Conservation (phyloP, 805 yeast genomes). For the Maudiozyma saulgeensis region DNA sequence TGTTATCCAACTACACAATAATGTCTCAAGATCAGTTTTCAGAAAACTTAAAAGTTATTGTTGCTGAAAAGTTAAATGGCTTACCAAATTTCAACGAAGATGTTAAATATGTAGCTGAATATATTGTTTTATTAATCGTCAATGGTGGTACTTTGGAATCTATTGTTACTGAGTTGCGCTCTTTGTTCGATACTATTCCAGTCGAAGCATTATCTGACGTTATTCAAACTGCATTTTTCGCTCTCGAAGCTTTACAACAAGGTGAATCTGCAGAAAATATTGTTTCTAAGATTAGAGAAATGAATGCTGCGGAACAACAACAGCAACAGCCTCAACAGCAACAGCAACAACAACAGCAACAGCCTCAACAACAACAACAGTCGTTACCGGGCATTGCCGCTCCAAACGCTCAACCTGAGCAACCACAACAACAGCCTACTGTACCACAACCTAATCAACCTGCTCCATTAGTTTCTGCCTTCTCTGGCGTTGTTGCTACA, state of each 20-base stretch:
- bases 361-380: constrained; percentile 7
- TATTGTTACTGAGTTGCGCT: constrained; percentile 50
- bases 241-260: constrained; percentile 37
- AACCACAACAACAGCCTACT: constrained; percentile 6
- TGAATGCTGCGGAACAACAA: constrained; percentile 8
- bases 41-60: constrained; percentile 35
- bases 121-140: constrained; percentile 58
- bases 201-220: constrained; percentile 50
- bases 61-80: constrained; percentile 34
- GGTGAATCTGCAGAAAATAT: constrained; percentile 27
- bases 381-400: neutral
- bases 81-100: constrained; percentile 40
- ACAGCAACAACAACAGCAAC: constrained; percentile 7
- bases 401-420: neutral
- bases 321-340: constrained; percentile 9
- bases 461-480: constrained; percentile 22
- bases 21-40: constrained; percentile 26
- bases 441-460: constrained; percentile 6
- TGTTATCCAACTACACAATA: neutral
- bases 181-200: constrained; percentile 53
- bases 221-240: constrained; percentile 47
- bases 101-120: constrained; percentile 60
- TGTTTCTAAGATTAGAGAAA: constrained; percentile 22
- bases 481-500: constrained; percentile 20
- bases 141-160: constrained; percentile 55